Evolutionary conservation across 805 yeast genomes (phyloP).

Genomic region (Candida fluviatilis): DNA sequence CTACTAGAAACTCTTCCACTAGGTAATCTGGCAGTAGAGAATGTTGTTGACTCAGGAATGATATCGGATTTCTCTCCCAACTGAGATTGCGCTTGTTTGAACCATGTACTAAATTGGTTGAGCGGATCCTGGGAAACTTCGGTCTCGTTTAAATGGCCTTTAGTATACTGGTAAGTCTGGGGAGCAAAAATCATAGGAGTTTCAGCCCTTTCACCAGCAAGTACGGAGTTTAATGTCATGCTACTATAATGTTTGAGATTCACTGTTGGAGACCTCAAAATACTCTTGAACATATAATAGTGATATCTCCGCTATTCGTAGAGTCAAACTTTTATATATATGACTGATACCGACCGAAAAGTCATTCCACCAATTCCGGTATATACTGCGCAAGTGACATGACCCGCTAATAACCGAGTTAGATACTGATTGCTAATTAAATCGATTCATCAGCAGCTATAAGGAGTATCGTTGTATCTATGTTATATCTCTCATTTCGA

Average conservation of each 20-base stretch:
- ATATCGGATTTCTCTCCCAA: constrained; percentile 40
- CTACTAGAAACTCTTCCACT: constrained; percentile 87
- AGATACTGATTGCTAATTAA: too few relatives aligned
- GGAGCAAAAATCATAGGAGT: constrained; percentile 64
- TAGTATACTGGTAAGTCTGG: constrained; percentile 81
- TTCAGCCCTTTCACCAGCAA: constrained; percentile 6
- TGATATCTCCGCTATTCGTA: background rate
- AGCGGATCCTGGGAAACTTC: constrained; percentile 62
- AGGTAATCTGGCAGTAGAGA: constrained; percentile 87
- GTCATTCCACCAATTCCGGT: background rate
- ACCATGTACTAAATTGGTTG: constrained; percentile 81
- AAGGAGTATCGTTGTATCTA: too few relatives aligned
- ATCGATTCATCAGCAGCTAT: too few relatives aligned
- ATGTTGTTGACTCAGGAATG: constrained; percentile 78
- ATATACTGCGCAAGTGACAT: background rate
- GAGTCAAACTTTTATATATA: background rate
- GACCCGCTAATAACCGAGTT: background rate
- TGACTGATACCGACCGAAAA: background rate
- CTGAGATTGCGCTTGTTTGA: constrained; percentile 36
- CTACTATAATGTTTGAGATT: background rate
- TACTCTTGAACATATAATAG: background rate
- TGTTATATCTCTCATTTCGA: too few relatives aligned
- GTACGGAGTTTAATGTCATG: constrained; percentile 1
- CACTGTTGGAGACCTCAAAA: background rate
- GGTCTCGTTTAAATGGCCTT: constrained; percentile 51